phyloP scores from a whole-genome alignment of 805 yeast species.

The Cyberlindnera maclurae region DNA sequence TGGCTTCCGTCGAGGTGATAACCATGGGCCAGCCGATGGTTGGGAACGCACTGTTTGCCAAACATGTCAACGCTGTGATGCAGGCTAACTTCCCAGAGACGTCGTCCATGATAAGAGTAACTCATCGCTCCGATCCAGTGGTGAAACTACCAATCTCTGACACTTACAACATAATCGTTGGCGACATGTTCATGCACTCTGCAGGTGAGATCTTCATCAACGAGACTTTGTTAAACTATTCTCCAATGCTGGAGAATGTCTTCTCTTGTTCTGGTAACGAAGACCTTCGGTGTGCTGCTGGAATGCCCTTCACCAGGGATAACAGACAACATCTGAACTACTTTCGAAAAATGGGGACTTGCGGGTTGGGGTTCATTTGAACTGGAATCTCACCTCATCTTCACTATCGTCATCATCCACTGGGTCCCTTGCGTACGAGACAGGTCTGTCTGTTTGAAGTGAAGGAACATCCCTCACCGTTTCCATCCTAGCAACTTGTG shows the following conservation, averaged over 20 bases:
- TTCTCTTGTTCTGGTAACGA: slow-evolving; percentile 67
- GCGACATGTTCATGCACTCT: slow-evolving; percentile 15
- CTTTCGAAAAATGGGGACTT: slow-evolving; percentile 23
- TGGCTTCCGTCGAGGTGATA: slow-evolving; percentile 2
- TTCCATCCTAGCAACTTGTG: neutral
- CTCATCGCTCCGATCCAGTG: slow-evolving; percentile 23
- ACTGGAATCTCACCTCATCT: slow-evolving; percentile 30
- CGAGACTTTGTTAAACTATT: slow-evolving; percentile 11
- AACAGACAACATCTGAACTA: slow-evolving; percentile 24
- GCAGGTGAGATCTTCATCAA: slow-evolving; percentile 20
- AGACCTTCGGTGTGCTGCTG: slow-evolving; percentile 44
- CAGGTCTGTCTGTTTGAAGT: too few species aligned
- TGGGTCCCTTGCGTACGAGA: neutral
- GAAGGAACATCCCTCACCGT: neutral
- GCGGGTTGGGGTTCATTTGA: slow-evolving; percentile 22
- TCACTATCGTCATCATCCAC: slow-evolving; percentile 26
- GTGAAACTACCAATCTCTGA: slow-evolving; percentile 21
- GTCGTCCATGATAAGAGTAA: slow-evolving; percentile 12
- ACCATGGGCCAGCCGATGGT: slow-evolving; percentile 26
- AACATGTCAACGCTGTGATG: slow-evolving; percentile 10
- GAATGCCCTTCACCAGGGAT: slow-evolving; percentile 14
- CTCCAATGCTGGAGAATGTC: slow-evolving; percentile 39
- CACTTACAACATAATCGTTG: slow-evolving; percentile 6
- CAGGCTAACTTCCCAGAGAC: slow-evolving; percentile 2
- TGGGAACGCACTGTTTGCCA: slow-evolving; percentile 15